Evolutionary conservation across 2,329 filamentous ascomycete species (phyloP).

Genomic region (Microcyclosporella mali): DNA sequence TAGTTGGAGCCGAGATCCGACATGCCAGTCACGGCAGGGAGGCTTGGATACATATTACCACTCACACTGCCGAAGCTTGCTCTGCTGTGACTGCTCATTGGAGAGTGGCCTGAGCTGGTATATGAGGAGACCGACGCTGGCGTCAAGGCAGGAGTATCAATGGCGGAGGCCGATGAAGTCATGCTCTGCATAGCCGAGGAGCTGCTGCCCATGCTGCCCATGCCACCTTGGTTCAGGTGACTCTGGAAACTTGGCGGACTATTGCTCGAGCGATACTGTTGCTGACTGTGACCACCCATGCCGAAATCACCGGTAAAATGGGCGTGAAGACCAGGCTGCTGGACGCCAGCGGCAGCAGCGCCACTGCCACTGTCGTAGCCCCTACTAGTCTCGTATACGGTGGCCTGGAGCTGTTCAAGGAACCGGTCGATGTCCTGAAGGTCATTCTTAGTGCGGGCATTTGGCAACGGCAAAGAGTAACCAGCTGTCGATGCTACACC

Average conservation of each 20-base stretch:
- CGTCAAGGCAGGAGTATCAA: conserved; percentile 68
- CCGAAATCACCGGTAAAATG: conserved; percentile 37
- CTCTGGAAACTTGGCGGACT: conserved; percentile 44
- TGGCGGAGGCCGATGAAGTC: conserved; percentile 39
- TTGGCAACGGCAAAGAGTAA: conserved; percentile 85
- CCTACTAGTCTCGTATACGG: conserved; percentile 81
- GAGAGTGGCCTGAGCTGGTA: conserved; percentile 66
- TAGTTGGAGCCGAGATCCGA: conserved; percentile 52
- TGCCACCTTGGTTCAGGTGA: conserved; percentile 19
- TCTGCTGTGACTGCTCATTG: conserved; percentile 59
- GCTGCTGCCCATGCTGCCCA: conserved; percentile 34
- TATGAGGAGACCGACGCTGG: conserved; percentile 71
- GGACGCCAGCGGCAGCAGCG: conserved; percentile 70
- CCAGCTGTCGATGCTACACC: conserved; percentile 61
- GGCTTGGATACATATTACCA: conserved; percentile 65
- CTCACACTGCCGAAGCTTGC: conserved; percentile 49
- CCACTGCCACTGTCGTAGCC: conserved; percentile 74
- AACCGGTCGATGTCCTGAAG: conserved; percentile 90
- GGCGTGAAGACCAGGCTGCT: conserved; percentile 66
- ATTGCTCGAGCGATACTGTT: conserved; percentile 49
- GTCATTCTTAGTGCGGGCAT: conserved; percentile 87
- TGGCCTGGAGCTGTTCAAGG: conserved; percentile 91
- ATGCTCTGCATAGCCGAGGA: conserved; percentile 32
- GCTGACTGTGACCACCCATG: conserved; percentile 44
- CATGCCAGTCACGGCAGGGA: conserved; percentile 64